Evolutionary conservation across 768 basidiomycete genomes (phyloP).

Genomic region (Cyclocybe cylindracea): DNA sequence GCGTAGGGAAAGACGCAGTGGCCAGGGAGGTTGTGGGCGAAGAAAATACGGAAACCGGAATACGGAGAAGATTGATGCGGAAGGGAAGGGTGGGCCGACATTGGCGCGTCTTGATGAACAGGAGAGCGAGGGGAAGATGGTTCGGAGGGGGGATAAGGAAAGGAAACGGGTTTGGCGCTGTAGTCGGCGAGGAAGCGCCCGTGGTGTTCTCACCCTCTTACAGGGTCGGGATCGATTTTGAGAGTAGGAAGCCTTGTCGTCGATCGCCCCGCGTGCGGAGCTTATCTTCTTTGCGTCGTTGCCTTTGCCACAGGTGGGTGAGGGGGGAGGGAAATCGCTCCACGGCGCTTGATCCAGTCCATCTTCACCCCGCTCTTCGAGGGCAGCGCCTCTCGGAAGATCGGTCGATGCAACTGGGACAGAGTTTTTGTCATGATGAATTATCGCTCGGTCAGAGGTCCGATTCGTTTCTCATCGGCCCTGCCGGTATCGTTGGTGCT

Average conservation of each 20-base stretch:
- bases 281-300: slow-evolving; percentile 7
- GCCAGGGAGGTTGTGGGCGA: slow-evolving; percentile 46
- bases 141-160: slow-evolving; percentile 48
- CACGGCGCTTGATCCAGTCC: slow-evolving; percentile 32
- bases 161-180: slow-evolving; percentile 37
- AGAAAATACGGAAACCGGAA: slow-evolving; percentile 31
- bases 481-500: slow-evolving; percentile 1
- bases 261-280: slow-evolving; percentile 9
- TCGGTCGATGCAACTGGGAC: slow-evolving; percentile 37
- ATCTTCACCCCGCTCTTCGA: slow-evolving; percentile 41
- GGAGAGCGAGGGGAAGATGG: slow-evolving; percentile 43
- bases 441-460: slow-evolving; percentile 52
- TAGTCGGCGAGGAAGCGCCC: slow-evolving; percentile 11
- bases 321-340: slow-evolving; percentile 32
- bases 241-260: slow-evolving; percentile 3
- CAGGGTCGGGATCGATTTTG: slow-evolving; percentile 15
- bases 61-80: slow-evolving; percentile 41
- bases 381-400: slow-evolving; percentile 37
- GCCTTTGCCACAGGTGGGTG: neutral
- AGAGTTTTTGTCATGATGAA: slow-evolving; percentile 55
- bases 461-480: slow-evolving; percentile 26
- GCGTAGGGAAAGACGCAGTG: slow-evolving; percentile 36
- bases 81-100: slow-evolving; percentile 42
- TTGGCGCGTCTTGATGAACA: slow-evolving; percentile 32
- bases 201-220: neutral